Percentiles rank a stretch among this genome's conserved stretches.
Evolutionary conservation across 345 rosid genomes (phyloP).

Genomic region (Bruguiera gymnorhiza): DNA sequence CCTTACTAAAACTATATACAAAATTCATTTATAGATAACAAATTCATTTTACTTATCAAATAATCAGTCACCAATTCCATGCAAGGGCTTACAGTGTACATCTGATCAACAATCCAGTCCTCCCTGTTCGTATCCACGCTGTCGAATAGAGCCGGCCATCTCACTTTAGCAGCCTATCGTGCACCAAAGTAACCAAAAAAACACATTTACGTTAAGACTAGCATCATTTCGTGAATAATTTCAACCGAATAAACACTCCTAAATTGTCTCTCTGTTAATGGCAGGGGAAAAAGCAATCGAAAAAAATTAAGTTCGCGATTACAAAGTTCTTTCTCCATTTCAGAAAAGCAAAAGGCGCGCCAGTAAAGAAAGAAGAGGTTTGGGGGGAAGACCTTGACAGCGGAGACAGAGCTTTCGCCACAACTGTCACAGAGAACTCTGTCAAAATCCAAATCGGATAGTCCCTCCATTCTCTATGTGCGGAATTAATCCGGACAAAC

Average conservation of each 20-base stretch:
- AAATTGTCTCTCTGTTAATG: background rate
- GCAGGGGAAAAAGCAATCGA: too few species aligned
- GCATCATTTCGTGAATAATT: background rate
- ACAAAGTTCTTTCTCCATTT: background rate
- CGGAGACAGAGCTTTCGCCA: constrained; percentile 93
- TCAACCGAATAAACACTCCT: background rate
- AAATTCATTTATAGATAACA: too few species aligned
- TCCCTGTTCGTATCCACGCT: constrained; percentile 55
- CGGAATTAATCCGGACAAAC: too few species aligned
- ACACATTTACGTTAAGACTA: too few species aligned
- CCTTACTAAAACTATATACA: too few species aligned
- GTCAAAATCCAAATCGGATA: constrained; percentile 93
- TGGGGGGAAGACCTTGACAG: constrained; percentile 56
- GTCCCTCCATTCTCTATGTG: constrained; percentile 37
- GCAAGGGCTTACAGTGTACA: constrained; percentile 53
- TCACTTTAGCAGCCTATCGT: constrained; percentile 70
- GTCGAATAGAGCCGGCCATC: constrained; percentile 73
- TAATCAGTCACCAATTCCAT: background rate
- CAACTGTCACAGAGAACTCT: constrained; percentile 95
- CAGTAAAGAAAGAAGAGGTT: background rate
- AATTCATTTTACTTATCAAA: too few species aligned
- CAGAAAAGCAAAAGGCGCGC: background rate
- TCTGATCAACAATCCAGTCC: constrained; percentile 85
- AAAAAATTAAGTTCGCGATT: background rate
- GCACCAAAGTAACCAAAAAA: background rate